Evolutionary conservation across 2,329 filamentous ascomycete genomes (phyloP), one percentile per base, ranked within the genome.

Genomic region (Xylariomycetidae sp.): DNA sequence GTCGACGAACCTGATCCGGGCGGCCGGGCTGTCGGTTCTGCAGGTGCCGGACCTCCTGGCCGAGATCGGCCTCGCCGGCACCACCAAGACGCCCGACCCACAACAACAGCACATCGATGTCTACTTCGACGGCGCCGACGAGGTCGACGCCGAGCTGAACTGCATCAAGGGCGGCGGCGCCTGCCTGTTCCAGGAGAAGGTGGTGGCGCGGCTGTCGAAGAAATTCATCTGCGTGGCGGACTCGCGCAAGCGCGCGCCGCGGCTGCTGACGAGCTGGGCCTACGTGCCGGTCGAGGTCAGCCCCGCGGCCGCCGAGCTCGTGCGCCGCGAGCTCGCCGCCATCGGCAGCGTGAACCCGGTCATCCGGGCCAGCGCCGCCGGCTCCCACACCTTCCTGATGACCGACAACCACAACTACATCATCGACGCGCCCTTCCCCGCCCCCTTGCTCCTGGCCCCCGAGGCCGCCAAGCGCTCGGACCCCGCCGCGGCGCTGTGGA

Each of bases 131-230:
- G 92, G 92, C 34, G 92, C 92, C 4, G 92, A 98, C 58, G 92
- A 98, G 67, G 88, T 98, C 19, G 92, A 98, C 57, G 81, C 87
- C 29, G 85, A 94, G 33, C 66, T 98, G 40, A 98, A 97, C 63
- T 88, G 90, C 56, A 97, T 98, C 68, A 97, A 97, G 69, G 92
- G 92, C 34, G 92, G 92, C 31, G 92, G 92, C 38, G 92, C 88
- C n/a, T 98, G 92, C 63, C 66, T 97, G 36, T 94, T 95, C 67
- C 92, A 97, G 62, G 92, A 98, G 67, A 98, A 98, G 69, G 72
- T 98, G 22, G 89, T 98, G 4, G 89, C 89, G 5, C 78, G 87
- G 40, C 77, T 84, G 31, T 83, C 88, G 4, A 85, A 80, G 62
- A 85, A 86, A 56, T 95, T 96, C 54, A 73, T 96, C 42, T 90